Evolutionary conservation across 495 filamentous ascomycete genomes (phyloP).

Genomic region (Trichoderma orchidacearum): DNA sequence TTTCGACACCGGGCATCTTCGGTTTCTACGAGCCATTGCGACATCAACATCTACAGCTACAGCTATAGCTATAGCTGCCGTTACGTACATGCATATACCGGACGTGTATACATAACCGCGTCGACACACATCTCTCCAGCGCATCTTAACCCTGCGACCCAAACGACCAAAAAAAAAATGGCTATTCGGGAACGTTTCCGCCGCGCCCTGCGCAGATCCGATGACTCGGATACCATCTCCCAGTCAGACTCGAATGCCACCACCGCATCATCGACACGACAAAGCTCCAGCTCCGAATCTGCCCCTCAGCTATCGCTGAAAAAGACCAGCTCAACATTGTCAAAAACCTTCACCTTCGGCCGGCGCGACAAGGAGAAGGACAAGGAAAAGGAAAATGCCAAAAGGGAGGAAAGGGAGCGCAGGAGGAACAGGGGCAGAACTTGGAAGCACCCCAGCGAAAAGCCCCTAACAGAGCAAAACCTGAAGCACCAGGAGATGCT

Average conservation of each 20-base stretch:
- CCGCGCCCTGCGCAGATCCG: constrained; percentile 3
- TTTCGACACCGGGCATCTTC: no score
- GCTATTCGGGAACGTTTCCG: constrained; percentile 1
- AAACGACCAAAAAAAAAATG: background rate
- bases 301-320: background rate
- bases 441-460: constrained; percentile 3
- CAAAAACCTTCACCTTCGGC: background rate
- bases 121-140: background rate
- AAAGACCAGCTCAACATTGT: background rate
- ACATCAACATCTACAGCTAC: background rate
- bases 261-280: background rate
- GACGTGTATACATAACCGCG: background rate
- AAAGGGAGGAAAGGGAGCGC: background rate
- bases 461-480: constrained; percentile 7
- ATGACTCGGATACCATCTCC: background rate
- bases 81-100: background rate
- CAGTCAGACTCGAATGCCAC: background rate
- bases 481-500: constrained; percentile 12
- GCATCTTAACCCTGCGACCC: background rate
- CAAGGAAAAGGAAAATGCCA: constrained; percentile 1
- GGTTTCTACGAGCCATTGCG: no score
- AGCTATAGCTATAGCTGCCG: background rate
- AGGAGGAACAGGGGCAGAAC: background rate
- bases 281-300: background rate
- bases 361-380: background rate